Base-by-base conservation (phyloP, 345 rosid species). In the Brassica incana region DNA sequence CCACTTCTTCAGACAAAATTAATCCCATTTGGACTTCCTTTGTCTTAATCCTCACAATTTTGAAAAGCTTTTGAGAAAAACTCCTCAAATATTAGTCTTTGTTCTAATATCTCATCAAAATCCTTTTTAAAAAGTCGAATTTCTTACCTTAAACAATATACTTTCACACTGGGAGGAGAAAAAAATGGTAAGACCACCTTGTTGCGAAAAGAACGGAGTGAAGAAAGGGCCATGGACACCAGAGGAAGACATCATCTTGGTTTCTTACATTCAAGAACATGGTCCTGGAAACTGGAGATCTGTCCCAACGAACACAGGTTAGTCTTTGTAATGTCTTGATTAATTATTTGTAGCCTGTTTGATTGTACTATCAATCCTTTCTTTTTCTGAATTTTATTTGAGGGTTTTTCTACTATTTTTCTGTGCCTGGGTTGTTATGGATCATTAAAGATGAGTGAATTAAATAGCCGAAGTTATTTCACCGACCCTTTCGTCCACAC, bases 191-290 rank as follows among this genome's bases (percentile, higher is more conserved):
- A 90, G 99, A 82, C 97, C 97, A 75, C 99, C 99, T 62, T 95
- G 96, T 79, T 93, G 99, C 78, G 97, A 95, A 20, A 95, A 90
- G 85, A 78, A 82, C 40, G 96, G 97, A 30, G 90, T 95, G 80
- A 95, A 93, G 88, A 95, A 95, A 88, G 99, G 99, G 18, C 98
- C 98, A 23, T 95, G 99, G 99, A 95, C 99, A 23, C 99, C 99
- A 2, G 99, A 95, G 80, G 99, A 95, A 85, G 99, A 95, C 75
- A 95, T 95, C 87, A 85, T 89, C 67, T 71, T 95, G 75, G 98
- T 95, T 74, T 89, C 98, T 74, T 88, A 95, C 72, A 91, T 95
- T 74, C 99, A 93, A 84, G 94, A 93, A 74, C 97, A 93, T 82
- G 99, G 99, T 18, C 94, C 99, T 64, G 99, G 97, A 8, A 95